phyloP scores from a whole-genome alignment of 371 early-diverging fungal species.

The Haplosporangium sp. region DNA sequence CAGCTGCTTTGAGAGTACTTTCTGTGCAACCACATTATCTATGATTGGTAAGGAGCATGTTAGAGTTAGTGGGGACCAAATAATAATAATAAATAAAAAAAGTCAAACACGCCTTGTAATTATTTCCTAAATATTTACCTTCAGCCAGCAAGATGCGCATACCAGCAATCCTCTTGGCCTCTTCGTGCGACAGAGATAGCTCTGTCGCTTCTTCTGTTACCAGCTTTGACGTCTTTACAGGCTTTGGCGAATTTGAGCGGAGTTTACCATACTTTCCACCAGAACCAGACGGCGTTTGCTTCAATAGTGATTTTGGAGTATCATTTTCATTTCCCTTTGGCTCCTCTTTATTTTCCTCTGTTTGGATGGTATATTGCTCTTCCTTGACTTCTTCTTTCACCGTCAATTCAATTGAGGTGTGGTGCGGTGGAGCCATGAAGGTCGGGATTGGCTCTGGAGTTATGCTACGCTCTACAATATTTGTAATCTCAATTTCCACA shows the following conservation, averaged over 20 bases:
- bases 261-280: conserved; percentile 13
- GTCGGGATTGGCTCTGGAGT: background rate
- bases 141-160: conserved; percentile 49
- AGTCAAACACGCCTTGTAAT: background rate
- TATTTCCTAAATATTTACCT: conserved; percentile 6
- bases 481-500: background rate
- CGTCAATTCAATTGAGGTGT: background rate
- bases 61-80: background rate
- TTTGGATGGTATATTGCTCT: background rate
- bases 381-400: background rate
- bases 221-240: conserved; percentile 34
- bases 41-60: background rate
- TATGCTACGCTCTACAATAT: conserved; percentile 5
- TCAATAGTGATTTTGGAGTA: background rate
- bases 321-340: background rate
- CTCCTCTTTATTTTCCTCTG: background rate
- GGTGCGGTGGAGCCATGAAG: background rate
- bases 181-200: conserved; percentile 42
- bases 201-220: conserved; percentile 47
- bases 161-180: conserved; percentile 41
- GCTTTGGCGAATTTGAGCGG: conserved; percentile 49
- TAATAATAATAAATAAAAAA: background rate
- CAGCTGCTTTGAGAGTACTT: conserved; percentile 47
- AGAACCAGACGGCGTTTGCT: background rate
- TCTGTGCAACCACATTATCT: conserved; percentile 50